Evolutionary conservation across 2,329 filamentous ascomycete genomes (phyloP).

Genomic region (Monosporascus sp.): DNA sequence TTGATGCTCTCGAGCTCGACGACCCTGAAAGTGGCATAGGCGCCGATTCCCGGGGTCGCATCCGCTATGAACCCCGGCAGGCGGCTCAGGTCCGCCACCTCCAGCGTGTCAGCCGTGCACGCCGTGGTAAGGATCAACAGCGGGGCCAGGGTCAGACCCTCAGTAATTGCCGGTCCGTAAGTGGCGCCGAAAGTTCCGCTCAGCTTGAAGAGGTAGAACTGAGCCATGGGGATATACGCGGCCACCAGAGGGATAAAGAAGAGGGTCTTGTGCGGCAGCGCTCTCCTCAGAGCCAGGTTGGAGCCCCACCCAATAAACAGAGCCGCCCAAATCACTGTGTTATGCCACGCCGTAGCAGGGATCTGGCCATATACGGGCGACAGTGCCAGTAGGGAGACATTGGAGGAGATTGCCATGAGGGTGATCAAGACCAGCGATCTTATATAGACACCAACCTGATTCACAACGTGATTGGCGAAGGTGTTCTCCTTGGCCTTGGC

Average conservation of each 20-base stretch:
- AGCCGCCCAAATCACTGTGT: slow-evolving; percentile 57
- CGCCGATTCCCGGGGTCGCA: slow-evolving; percentile 58
- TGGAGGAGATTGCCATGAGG: slow-evolving; percentile 59
- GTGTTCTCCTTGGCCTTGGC: slow-evolving; percentile 27
- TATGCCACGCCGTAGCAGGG: slow-evolving; percentile 68
- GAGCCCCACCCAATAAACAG: slow-evolving; percentile 68
- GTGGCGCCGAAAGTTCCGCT: slow-evolving; percentile 63
- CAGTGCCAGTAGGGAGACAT: slow-evolving; percentile 68
- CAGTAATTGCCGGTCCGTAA: slow-evolving; percentile 71
- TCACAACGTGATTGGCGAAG: slow-evolving; percentile 25
- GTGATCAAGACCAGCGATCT: slow-evolving; percentile 41
- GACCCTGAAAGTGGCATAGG: slow-evolving; percentile 60
- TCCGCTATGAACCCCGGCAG: slow-evolving; percentile 56
- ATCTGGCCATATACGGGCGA: slow-evolving; percentile 87
- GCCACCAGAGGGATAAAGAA: slow-evolving; percentile 66
- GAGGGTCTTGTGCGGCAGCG: slow-evolving; percentile 43
- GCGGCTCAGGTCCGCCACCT: slow-evolving; percentile 51
- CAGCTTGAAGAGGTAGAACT: slow-evolving; percentile 64
- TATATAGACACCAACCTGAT: slow-evolving; percentile 37
- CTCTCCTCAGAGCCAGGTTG: slow-evolving; percentile 50
- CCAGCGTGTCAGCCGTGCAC: slow-evolving; percentile 59
- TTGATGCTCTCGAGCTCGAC: slow-evolving; percentile 36
- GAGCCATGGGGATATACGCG: slow-evolving; percentile 66
- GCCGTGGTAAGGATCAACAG: slow-evolving; percentile 60
- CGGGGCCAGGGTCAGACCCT: slow-evolving; percentile 67